A percentile compares a stretch with the other conserved stretches of the same genome.
Evolutionary conservation across 805 yeast genomes (phyloP).

Genomic region (Candida awuae): DNA sequence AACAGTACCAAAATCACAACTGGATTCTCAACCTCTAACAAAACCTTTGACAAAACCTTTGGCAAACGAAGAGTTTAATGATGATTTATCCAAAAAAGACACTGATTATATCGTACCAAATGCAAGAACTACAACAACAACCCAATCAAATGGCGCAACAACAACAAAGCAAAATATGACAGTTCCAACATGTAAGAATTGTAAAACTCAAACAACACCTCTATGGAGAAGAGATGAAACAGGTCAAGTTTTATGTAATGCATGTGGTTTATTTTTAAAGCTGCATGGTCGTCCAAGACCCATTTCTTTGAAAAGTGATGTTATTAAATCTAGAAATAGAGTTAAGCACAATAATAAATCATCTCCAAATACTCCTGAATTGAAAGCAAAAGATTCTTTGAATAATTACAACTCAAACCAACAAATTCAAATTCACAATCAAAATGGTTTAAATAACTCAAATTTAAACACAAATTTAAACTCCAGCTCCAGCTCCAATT

Average conservation of each 20-base stretch:
- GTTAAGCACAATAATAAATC: conserved; percentile 47
- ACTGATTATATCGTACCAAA: conserved; percentile 34
- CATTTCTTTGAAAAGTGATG: conserved; percentile 82
- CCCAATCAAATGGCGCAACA: conserved; percentile 53
- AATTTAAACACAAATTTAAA: not conserved
- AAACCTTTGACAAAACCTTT: no score
- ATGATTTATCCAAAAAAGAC: not conserved
- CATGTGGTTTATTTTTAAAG: conserved; percentile 84
- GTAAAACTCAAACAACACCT: conserved; percentile 90
- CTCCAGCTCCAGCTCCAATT: not conserved
- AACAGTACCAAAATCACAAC: no score
- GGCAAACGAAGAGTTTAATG: no score
- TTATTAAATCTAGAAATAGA: conserved; percentile 84
- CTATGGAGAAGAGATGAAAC: conserved; percentile 92
- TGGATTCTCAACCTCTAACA: no score
- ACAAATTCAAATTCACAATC: conserved; percentile 6
- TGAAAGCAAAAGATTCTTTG: conserved; percentile 40
- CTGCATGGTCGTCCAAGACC: conserved; percentile 92
- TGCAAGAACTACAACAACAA: conserved; percentile 49
- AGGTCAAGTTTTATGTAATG: conserved; percentile 86
- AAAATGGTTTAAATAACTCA: conserved; percentile 10
- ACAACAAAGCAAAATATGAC: conserved; percentile 57
- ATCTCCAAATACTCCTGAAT: conserved; percentile 48
- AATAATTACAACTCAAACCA: conserved; percentile 2
- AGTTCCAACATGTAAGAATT: conserved; percentile 76